Evolutionary conservation across 2,329 filamentous ascomycete species (phyloP).

Genomic region (Ophiobolus disseminans): DNA sequence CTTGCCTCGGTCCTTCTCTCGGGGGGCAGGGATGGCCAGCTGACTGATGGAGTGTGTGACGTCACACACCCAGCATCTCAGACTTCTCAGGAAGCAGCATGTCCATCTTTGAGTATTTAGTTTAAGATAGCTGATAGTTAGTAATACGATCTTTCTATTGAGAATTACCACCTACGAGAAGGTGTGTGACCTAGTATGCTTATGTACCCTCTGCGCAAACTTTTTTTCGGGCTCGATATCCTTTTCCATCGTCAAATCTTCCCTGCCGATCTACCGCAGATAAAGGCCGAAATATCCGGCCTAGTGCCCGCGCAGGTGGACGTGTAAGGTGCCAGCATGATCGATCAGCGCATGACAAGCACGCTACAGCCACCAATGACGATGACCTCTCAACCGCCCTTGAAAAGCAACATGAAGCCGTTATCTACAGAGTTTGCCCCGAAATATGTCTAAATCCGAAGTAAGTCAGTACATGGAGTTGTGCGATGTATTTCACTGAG

Average conservation of each 20-base stretch:
- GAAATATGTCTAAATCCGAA: not conserved
- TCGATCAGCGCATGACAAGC: conserved; percentile 3
- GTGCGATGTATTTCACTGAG: conserved; percentile 28
- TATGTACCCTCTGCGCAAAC: not conserved
- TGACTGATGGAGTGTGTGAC: too few relatives aligned
- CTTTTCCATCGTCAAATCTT: too few relatives aligned
- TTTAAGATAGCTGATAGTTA: too few relatives aligned
- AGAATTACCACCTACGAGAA: too few relatives aligned
- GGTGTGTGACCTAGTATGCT: not conserved
- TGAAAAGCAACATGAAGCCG: not conserved
- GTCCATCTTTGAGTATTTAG: too few relatives aligned
- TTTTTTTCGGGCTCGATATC: not conserved
- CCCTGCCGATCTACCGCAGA: not conserved
- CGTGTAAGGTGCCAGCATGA: not conserved
- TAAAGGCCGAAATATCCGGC: not conserved
- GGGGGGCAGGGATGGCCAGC: too few relatives aligned
- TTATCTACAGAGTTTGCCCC: not conserved
- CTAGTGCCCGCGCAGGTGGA: too few relatives aligned
- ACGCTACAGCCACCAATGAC: conserved; percentile 9
- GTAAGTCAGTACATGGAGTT: not conserved
- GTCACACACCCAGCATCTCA: too few relatives aligned
- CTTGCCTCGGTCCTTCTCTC: too few relatives aligned
- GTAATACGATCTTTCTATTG: too few relatives aligned
- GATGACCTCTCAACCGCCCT: not conserved
- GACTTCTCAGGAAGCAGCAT: too few relatives aligned